These are phyloP conservation scores for Pseudevernia furfuracea DNA, from an alignment of 495 filamentous ascomycete species.

Conservation along the genomic window DNA sequence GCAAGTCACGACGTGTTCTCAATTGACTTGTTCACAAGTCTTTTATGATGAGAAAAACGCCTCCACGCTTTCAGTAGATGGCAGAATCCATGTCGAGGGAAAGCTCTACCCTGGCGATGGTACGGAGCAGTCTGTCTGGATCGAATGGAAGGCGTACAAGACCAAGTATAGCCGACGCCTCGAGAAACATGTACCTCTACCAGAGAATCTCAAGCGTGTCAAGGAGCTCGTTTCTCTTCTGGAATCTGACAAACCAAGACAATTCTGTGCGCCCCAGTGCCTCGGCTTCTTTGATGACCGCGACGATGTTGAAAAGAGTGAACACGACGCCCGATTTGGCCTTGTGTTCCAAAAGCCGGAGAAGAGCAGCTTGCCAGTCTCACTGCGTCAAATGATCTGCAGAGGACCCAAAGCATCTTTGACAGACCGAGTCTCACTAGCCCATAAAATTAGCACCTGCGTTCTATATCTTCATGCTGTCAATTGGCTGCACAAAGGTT, in stretches of 20 bases:
- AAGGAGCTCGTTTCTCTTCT: constrained; percentile 20
- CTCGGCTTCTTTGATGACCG: constrained; percentile 32
- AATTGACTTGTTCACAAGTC: constrained; percentile 10
- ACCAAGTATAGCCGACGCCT: neutral
- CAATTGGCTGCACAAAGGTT: constrained; percentile 52
- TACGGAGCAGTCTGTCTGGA: constrained; percentile 11
- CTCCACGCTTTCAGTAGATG: neutral
- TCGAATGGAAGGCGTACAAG: constrained; percentile 22
- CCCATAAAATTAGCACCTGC: constrained; percentile 13
- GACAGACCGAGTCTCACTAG: constrained; percentile 16
- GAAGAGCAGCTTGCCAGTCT: neutral
- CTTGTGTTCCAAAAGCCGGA: constrained; percentile 33
- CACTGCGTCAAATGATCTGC: constrained; percentile 11
- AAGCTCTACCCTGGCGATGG: constrained; percentile 7
- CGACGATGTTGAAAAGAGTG: constrained; percentile 18
- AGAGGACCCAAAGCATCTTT: constrained; percentile 14
- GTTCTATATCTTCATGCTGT: constrained; percentile 41
- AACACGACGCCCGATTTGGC: constrained; percentile 29
- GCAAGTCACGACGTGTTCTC: neutral
- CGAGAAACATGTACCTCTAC: constrained; percentile 5
- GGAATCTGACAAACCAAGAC: constrained; percentile 17
- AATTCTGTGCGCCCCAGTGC: constrained; percentile 33
- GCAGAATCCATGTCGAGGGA: constrained; percentile 1
- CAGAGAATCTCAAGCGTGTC: constrained; percentile 11
- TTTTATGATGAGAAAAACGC: neutral